Evolutionary conservation across 179 eudicot species (phyloP).

Genomic region (Amaranthus tricolor): DNA sequence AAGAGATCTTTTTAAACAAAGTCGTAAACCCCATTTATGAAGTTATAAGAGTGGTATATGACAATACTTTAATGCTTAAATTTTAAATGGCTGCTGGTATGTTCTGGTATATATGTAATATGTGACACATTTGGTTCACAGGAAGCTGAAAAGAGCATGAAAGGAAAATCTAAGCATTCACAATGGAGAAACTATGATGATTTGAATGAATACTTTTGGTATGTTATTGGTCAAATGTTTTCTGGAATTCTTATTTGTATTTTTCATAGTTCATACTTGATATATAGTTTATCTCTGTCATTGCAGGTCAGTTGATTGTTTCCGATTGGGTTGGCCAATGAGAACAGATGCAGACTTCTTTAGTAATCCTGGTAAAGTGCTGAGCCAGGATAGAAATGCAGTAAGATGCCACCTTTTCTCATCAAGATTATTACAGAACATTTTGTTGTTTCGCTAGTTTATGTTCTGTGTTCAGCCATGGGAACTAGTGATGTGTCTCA

Average conservation of each 20-base stretch:
- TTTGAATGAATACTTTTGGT: slow-evolving; percentile 91
- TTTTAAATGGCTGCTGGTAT: too few species aligned
- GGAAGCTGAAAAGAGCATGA: slow-evolving; percentile 81
- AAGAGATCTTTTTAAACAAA: slow-evolving; percentile 76
- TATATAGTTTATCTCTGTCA: slow-evolving; percentile 5
- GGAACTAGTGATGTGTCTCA: too few species aligned
- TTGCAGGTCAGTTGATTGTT: slow-evolving; percentile 81
- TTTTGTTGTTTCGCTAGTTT: too few species aligned
- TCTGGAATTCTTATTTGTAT: background rate
- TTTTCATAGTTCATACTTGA: background rate
- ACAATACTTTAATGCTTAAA: background rate
- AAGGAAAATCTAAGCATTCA: slow-evolving; percentile 76
- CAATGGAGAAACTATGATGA: slow-evolving; percentile 97
- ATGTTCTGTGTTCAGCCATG: too few species aligned
- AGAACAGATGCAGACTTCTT: slow-evolving; percentile 84
- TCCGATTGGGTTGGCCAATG: slow-evolving; percentile 94
- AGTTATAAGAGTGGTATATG: slow-evolving; percentile 63
- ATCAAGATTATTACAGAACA: too few species aligned
- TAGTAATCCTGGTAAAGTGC: slow-evolving; percentile 35
- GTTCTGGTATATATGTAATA: background rate
- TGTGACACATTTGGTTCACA: slow-evolving; percentile 24
- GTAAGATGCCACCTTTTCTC: slow-evolving; percentile 29
- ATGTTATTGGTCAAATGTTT: slow-evolving; percentile 13
- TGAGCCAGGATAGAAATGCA: slow-evolving; percentile 47
- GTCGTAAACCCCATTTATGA: slow-evolving; percentile 88